Evolutionary conservation across 2,329 filamentous ascomycete species (phyloP), one percentile per base, ranked within the genome.

Genomic region (Cytospora leucostoma): DNA sequence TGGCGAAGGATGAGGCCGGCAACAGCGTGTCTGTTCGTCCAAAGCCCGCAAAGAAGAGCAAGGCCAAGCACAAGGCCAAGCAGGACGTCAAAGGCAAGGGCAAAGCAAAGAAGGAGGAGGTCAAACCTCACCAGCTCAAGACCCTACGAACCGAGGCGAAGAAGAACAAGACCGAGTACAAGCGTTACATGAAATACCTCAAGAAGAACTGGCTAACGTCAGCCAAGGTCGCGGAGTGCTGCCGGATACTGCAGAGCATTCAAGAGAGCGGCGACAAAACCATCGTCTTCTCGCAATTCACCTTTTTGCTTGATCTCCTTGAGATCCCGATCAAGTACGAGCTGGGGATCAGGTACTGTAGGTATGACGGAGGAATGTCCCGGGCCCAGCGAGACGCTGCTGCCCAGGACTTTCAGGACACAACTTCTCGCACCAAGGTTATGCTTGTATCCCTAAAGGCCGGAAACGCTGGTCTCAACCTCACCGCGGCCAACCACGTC

Each of bases 381-480:
- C 81, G 88, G 19, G 78, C 79, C 2, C 81, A 86, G 56, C 88
- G 91, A 55, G 88, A 89, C 65, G 79, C 86, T 37, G 85, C 89
- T 1, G 87, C 92, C 8, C 76, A 84, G 40, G 82, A 85, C 19
- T 94, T 95, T 74, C 74, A 73, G 17, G 85, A 89, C 27, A 44
- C 65, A 51, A 77, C 85, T 7, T 77, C 81, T 0, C 73, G 82
- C 50, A 82, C 84, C 71, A 87, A 83, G 66, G 81, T 94, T 71
- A 90, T 95, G 83, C 81, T 95, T 3, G 85, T 93, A 2, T 93
- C 89, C 1, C 80, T 94, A 56, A 92, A 91, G 70, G 91, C 91
- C 1, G 91, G 91, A 38, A 94, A 94, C 69, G 88, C 93, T 0
- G 93, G 93, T 1, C 83, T 97, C 53, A 97, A 97, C 71, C 82